A percentile compares a stretch with the other conserved stretches of the same genome.
These are phyloP conservation scores for Lodderomyces parapsilosis DNA, from an alignment of 1,139 yeast species.

Conservation along the genomic window DNA sequence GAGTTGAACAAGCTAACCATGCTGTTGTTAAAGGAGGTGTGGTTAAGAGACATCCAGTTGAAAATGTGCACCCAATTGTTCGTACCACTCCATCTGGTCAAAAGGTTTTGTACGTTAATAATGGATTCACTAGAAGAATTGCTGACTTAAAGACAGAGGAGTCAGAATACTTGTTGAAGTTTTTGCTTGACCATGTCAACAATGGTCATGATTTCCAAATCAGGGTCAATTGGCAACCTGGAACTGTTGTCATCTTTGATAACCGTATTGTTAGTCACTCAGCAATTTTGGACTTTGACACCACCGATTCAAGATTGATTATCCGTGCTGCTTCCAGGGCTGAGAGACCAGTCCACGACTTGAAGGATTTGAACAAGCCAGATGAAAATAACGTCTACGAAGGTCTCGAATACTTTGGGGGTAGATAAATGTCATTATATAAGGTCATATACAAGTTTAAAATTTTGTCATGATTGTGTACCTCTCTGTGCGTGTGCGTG, in stretches of 20 bases:
- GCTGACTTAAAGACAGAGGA: slow-evolving; percentile 67
- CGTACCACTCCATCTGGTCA: slow-evolving; percentile 69
- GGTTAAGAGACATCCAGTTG: slow-evolving; percentile 62
- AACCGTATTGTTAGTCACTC: slow-evolving; percentile 64
- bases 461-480: no score
- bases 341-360: slow-evolving; percentile 40
- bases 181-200: slow-evolving; percentile 53
- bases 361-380: slow-evolving; percentile 30
- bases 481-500: no score
- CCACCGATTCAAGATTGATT: slow-evolving; percentile 59
- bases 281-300: slow-evolving; percentile 61
- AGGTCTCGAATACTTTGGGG: slow-evolving; percentile 16
- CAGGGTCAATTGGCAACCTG: slow-evolving; percentile 42
- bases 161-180: slow-evolving; percentile 52
- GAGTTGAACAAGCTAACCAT: slow-evolving; percentile 63
- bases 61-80: slow-evolving; percentile 62
- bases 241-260: slow-evolving; percentile 70
- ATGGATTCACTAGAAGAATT: slow-evolving; percentile 60
- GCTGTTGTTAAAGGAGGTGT: slow-evolving; percentile 55
- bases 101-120: slow-evolving; percentile 58
- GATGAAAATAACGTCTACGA: slow-evolving; percentile 14
- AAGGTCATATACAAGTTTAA: no score
- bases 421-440: background rate
- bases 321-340: slow-evolving; percentile 69
- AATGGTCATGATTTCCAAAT: slow-evolving; percentile 38